These are phyloP conservation scores for Leptographium radiaticola DNA, from an alignment of 2,329 filamentous ascomycete species.

Conservation along the genomic window DNA sequence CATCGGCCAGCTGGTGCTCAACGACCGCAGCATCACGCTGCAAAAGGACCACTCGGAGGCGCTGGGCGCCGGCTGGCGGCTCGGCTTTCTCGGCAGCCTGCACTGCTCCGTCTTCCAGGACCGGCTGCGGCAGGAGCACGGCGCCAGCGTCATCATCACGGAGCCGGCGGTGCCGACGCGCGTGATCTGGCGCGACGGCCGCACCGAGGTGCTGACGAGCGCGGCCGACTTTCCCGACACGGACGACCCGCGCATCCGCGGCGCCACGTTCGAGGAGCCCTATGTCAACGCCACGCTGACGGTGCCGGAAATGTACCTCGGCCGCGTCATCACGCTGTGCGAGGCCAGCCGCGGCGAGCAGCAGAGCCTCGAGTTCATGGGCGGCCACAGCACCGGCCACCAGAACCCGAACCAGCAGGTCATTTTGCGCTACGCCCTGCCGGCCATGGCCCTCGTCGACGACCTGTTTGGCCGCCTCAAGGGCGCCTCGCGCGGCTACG, in stretches of 20 bases:
- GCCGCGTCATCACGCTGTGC: conserved; percentile 88
- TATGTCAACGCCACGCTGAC: conserved; percentile 79
- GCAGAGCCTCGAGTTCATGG: conserved; percentile 75
- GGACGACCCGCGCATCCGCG: conserved; percentile 33
- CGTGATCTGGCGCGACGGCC: conserved; percentile 65
- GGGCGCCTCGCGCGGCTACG: conserved; percentile 75
- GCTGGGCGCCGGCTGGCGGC: conserved; percentile 80
- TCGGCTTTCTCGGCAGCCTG: conserved; percentile 90
- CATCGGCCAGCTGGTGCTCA: conserved; percentile 84
- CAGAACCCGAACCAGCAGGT: conserved; percentile 65
- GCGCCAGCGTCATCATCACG: conserved; percentile 89
- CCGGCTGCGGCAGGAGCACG: conserved; percentile 84
- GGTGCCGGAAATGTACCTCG: conserved; percentile 84
- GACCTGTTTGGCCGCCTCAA: conserved; percentile 97
- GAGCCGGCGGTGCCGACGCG: conserved; percentile 91
- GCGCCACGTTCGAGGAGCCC: conserved; percentile 36
- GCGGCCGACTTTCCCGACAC: conserved; percentile 75
- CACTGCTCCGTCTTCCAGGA: conserved; percentile 99
- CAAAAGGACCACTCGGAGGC: conserved; percentile 93
- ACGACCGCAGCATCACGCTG: conserved; percentile 87
- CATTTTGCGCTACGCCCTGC: conserved; percentile 84
- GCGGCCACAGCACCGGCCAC: conserved; percentile 32
- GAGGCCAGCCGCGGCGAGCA: conserved; percentile 82
- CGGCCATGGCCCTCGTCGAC: conserved; percentile 80
- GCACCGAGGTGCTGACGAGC: conserved; percentile 67